Percentiles rank a stretch among this genome's conserved stretches.
These are phyloP conservation scores for Lasiodiplodia sp. DNA, from an alignment of 2,329 filamentous ascomycete genomes.

Conservation along the genomic window DNA sequence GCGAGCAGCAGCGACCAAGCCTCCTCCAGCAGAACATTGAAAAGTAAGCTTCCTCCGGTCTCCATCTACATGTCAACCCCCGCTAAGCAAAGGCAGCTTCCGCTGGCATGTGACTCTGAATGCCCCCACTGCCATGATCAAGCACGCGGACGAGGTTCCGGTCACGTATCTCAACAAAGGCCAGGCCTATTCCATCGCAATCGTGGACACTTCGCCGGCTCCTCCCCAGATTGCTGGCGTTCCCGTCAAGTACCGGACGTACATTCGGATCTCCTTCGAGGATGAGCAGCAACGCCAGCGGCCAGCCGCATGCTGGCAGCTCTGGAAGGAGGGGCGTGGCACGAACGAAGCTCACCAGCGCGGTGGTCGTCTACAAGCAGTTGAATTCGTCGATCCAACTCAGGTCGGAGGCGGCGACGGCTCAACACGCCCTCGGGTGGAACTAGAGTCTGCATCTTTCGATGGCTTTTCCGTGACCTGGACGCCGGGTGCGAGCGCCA, in stretches of 20 bases:
- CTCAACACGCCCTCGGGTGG: slow-evolving; percentile 54
- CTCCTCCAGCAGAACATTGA: slow-evolving; percentile 51
- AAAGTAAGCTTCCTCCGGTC: slow-evolving; percentile 49
- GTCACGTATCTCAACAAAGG: slow-evolving; percentile 99
- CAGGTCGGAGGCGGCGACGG: slow-evolving; percentile 62
- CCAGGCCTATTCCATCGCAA: slow-evolving; percentile 86
- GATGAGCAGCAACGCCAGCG: slow-evolving; percentile 91
- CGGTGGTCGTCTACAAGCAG: slow-evolving; percentile 89
- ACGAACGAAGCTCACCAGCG: slow-evolving; percentile 93
- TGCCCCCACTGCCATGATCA: slow-evolving; percentile 96
- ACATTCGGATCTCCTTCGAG: slow-evolving; percentile 94
- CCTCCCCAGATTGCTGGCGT: slow-evolving; percentile 59
- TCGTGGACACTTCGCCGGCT: slow-evolving; percentile 76
- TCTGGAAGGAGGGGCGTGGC: slow-evolving; percentile 97
- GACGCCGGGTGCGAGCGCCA: slow-evolving; percentile 70
- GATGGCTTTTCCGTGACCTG: slow-evolving; percentile 93
- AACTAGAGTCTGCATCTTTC: slow-evolving; percentile 73
- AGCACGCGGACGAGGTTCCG: slow-evolving; percentile 86
- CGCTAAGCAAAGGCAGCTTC: slow-evolving; percentile 63
- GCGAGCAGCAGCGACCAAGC: slow-evolving; percentile 56
- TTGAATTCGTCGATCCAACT: slow-evolving; percentile 83
- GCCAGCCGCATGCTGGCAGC: slow-evolving; percentile 83
- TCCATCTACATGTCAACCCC: neutral
- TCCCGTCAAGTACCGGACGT: slow-evolving; percentile 82
- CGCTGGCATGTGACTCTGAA: slow-evolving; percentile 90